These are phyloP conservation scores for Psidium guajava DNA, from an alignment of 345 rosid genomes.

Conservation along the genomic window DNA sequence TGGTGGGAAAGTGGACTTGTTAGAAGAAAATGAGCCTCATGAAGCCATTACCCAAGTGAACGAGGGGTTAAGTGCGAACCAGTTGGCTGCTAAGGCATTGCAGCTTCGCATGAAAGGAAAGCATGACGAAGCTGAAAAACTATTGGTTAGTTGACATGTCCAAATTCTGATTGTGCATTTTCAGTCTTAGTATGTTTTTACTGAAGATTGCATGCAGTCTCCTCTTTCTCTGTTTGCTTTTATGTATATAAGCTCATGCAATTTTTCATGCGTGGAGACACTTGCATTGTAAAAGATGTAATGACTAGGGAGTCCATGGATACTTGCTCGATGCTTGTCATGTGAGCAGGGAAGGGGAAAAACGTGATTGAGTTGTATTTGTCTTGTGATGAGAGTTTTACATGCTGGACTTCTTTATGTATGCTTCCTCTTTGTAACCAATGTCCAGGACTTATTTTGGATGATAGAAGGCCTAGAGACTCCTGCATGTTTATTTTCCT, in stretches of 20 bases:
- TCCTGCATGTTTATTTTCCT: neutral
- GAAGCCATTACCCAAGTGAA: slow-evolving; percentile 14
- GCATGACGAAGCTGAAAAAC: slow-evolving; percentile 72
- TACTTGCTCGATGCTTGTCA: neutral
- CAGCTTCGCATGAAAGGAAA: slow-evolving; percentile 90
- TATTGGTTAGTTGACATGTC: slow-evolving; percentile 36
- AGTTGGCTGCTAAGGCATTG: slow-evolving; percentile 79
- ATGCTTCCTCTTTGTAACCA: neutral
- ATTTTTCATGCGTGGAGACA: neutral
- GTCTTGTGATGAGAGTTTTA: neutral
- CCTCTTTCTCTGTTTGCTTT: neutral
- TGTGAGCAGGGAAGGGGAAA: neutral
- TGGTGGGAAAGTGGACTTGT: slow-evolving; percentile 5
- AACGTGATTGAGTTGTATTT: neutral
- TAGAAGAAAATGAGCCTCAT: slow-evolving; percentile 6
- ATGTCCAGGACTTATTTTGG: neutral
- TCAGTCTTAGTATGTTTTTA: neutral
- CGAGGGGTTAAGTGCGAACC: slow-evolving; percentile 55
- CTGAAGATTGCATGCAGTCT: neutral
- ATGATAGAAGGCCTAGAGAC: neutral
- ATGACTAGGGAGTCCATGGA: neutral
- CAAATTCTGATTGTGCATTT: neutral
- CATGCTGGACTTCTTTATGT: neutral
- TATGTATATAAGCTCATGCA: neutral
- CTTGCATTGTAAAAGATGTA: neutral